These are phyloP conservation scores for Fusarium sp. DNA, from an alignment of 2,329 filamentous ascomycete species.

Conservation along the genomic window DNA sequence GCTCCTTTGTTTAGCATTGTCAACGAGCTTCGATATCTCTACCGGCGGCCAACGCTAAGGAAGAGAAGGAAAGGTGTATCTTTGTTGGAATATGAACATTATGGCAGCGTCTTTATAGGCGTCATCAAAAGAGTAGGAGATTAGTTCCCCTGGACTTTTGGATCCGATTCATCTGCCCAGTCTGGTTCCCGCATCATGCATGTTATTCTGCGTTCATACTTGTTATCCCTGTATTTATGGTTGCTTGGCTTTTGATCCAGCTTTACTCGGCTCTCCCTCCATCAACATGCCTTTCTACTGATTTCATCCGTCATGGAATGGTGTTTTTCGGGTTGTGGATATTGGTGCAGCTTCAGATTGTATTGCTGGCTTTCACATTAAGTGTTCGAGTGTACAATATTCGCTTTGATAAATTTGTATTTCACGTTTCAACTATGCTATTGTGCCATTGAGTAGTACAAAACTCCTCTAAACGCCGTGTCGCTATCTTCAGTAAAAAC, in stretches of 20 bases:
- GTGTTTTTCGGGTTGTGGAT: constrained; percentile 27
- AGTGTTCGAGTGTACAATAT: constrained; percentile 26
- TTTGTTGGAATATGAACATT: constrained; percentile 32
- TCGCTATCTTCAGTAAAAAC: constrained; percentile 20
- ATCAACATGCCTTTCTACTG: constrained; percentile 14
- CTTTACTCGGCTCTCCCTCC: constrained; percentile 1
- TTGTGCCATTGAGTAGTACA: background rate
- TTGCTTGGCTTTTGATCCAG: constrained; percentile 6
- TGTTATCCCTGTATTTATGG: background rate
- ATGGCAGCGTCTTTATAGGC: constrained; percentile 19
- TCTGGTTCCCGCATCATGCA: constrained; percentile 6
- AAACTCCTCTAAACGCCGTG: constrained; percentile 29
- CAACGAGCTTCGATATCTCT: constrained; percentile 1
- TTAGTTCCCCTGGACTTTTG: constrained; percentile 14
- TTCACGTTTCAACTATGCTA: background rate
- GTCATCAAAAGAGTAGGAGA: constrained; percentile 31
- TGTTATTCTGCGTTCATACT: constrained; percentile 2
- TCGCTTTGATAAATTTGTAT: constrained; percentile 19
- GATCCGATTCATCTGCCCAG: constrained; percentile 2
- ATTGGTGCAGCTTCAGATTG: constrained; percentile 14
- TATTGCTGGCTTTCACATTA: constrained; percentile 16
- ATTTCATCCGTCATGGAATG: constrained; percentile 25
- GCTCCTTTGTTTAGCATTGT: constrained; percentile 6
- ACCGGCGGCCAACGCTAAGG: background rate
- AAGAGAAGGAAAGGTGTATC: constrained; percentile 21